Conservation (phyloP, 2,329 filamentous ascomycete species). For the Nemania abortiva region DNA sequence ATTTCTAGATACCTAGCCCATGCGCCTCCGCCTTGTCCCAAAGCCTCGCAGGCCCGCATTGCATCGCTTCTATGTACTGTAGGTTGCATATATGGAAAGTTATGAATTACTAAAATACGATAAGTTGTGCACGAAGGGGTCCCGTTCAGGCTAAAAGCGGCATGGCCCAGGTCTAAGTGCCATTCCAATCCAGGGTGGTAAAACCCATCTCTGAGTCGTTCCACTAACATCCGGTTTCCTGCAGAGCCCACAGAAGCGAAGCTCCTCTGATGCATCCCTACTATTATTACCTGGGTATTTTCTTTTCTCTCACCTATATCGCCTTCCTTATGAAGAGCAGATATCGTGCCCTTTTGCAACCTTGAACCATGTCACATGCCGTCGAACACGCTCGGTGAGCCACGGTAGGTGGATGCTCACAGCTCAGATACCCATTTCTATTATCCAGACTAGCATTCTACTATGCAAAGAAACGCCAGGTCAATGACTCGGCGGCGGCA, state of each 20-base stretch:
- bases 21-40: too few relatives aligned
- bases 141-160: too few relatives aligned
- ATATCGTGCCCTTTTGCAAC: conserved; percentile 11
- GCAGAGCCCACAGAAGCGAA: conserved; percentile 29
- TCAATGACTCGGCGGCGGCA: conserved; percentile 6
- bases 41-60: too few relatives aligned
- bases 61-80: too few relatives aligned
- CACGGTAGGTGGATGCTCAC: conserved; percentile 14
- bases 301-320: conserved; percentile 13
- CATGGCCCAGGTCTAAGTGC: too few relatives aligned
- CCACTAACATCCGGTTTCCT: conserved; percentile 20
- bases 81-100: too few relatives aligned
- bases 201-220: conserved; percentile 8
- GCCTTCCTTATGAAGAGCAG: conserved; percentile 13
- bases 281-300: neutral
- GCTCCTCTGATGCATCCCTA: conserved; percentile 23
- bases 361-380: conserved; percentile 1
- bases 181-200: too few relatives aligned
- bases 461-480: neutral
- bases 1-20: too few relatives aligned
- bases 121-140: too few relatives aligned
- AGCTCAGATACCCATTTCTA: neutral
- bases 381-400: conserved; percentile 20
- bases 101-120: too few relatives aligned
- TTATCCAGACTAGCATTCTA: neutral